Evolutionary conservation across 371 early-diverging fungal species (phyloP).

Genomic region (Mortierella sp.): DNA sequence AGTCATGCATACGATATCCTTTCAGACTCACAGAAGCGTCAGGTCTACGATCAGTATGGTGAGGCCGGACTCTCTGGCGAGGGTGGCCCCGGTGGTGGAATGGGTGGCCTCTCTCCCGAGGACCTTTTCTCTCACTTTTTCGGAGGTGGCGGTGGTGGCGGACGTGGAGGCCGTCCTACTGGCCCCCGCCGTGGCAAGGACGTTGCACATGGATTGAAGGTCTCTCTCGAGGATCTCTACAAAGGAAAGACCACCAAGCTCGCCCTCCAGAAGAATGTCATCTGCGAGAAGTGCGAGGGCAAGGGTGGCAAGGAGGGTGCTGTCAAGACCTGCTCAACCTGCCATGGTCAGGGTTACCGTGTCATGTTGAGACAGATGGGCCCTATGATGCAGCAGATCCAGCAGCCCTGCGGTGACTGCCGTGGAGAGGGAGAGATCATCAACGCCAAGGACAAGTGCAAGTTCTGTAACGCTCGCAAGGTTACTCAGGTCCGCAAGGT

Average conservation of each 20-base stretch:
- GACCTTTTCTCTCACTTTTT: conserved; percentile 93
- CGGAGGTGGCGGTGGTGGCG: conserved; percentile 74
- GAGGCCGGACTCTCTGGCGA: conserved; percentile 86
- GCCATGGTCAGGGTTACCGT: conserved; percentile 89
- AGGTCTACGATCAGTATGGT: conserved; percentile 84
- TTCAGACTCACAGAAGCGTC: conserved; percentile 84
- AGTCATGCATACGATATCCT: conserved; percentile 96
- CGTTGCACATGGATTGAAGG: conserved; percentile 82
- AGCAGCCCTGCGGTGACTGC: conserved; percentile 92
- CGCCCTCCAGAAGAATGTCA: conserved; percentile 85
- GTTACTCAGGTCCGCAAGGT: conserved; percentile 82
- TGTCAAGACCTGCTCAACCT: conserved; percentile 74
- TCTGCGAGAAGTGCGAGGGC: conserved; percentile 83
- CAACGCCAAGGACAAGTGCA: conserved; percentile 89
- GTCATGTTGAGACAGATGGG: conserved; percentile 94
- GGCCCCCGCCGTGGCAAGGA: conserved; percentile 83
- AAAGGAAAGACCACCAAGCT: conserved; percentile 91
- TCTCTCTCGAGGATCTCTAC: conserved; percentile 94
- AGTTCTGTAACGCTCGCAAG: conserved; percentile 89
- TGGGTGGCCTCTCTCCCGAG: conserved; percentile 80
- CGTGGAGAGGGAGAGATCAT: conserved; percentile 91
- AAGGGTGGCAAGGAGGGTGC: conserved; percentile 76
- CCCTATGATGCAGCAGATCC: conserved; percentile 98
- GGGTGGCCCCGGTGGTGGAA: conserved; percentile 68
- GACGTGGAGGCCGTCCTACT: conserved; percentile 68